A percentile compares a stretch with the other conserved stretches of the same genome.
These are phyloP conservation scores for Pseudocercospora vitis DNA, from an alignment of 2,329 filamentous ascomycete species.

Conservation along the genomic window DNA sequence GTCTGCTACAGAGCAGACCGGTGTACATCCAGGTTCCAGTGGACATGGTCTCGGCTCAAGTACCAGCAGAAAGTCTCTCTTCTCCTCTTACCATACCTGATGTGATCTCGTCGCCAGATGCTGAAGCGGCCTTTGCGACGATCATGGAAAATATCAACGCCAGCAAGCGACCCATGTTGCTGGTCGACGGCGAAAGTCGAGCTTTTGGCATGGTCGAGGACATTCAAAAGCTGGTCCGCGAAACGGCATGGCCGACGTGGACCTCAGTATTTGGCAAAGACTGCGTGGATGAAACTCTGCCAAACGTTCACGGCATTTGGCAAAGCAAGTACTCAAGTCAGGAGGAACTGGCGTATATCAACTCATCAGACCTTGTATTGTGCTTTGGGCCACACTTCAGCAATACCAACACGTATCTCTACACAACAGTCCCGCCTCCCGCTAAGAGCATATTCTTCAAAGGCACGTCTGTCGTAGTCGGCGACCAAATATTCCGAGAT, in stretches of 20 bases:
- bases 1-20: slow-evolving; percentile 16
- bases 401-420: slow-evolving; percentile 38
- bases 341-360: slow-evolving; percentile 14
- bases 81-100: slow-evolving; percentile 5
- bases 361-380: slow-evolving; percentile 19
- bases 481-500: slow-evolving; percentile 27
- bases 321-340: slow-evolving; percentile 38
- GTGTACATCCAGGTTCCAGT: slow-evolving; percentile 20
- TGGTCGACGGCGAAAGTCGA: slow-evolving; percentile 54
- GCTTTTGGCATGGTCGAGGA: slow-evolving; percentile 45
- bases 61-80: neutral
- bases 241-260: slow-evolving; percentile 52
- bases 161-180: slow-evolving; percentile 50
- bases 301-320: slow-evolving; percentile 54
- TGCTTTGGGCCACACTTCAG: slow-evolving; percentile 22
- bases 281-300: slow-evolving; percentile 50
- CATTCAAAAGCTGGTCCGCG: slow-evolving; percentile 47
- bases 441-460: slow-evolving; percentile 40
- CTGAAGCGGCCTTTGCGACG: neutral
- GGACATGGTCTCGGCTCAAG: slow-evolving; percentile 17
- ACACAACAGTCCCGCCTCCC: slow-evolving; percentile 41
- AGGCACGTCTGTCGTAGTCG: slow-evolving; percentile 37
- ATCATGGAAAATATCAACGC: slow-evolving; percentile 39
- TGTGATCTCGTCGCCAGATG: slow-evolving; percentile 6
- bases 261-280: slow-evolving; percentile 54